These are phyloP conservation scores for Gynostemma pentaphyllum DNA, from an alignment of 306 rosid genomes.

Conservation along the genomic window DNA sequence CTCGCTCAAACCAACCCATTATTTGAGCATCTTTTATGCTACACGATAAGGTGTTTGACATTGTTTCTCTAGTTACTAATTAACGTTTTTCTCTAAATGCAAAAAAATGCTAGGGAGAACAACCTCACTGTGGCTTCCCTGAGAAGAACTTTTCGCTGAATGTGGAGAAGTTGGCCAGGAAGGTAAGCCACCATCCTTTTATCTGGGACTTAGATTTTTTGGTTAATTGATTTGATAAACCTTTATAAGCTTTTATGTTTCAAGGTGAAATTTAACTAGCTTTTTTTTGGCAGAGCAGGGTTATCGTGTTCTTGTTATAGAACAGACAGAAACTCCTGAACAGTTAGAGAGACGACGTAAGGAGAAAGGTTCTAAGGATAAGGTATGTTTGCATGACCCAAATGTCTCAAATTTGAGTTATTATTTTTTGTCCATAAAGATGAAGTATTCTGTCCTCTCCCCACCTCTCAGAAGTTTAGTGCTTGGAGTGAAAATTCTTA, in stretches of 20 bases:
- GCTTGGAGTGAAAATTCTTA: background rate
- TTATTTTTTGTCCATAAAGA: background rate
- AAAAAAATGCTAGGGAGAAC: slow-evolving; percentile 59
- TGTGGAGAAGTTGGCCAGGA: slow-evolving; percentile 77
- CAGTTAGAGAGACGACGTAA: slow-evolving; percentile 82
- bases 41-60: background rate
- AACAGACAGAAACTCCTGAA: slow-evolving; percentile 97
- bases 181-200: slow-evolving; percentile 43
- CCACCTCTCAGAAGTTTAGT: background rate
- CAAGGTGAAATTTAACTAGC: slow-evolving; percentile 23
- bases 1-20: background rate
- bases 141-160: slow-evolving; percentile 79
- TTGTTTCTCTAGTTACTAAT: slow-evolving; percentile 7
- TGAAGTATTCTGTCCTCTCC: background rate
- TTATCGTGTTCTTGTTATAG: slow-evolving; percentile 85
- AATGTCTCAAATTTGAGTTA: background rate
- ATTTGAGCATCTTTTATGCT: background rate
- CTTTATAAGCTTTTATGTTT: slow-evolving; percentile 3
- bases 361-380: slow-evolving; percentile 81
- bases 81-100: slow-evolving; percentile 5
- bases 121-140: slow-evolving; percentile 98
- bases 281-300: slow-evolving; percentile 43
- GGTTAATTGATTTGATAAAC: background rate
- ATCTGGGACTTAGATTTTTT: background rate
- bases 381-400: slow-evolving; percentile 30